Percentiles rank a stretch among this genome's conserved stretches.
Conservation (phyloP, 2,329 filamentous ascomycete genomes). For the Coniochaeta pulveracea region DNA sequence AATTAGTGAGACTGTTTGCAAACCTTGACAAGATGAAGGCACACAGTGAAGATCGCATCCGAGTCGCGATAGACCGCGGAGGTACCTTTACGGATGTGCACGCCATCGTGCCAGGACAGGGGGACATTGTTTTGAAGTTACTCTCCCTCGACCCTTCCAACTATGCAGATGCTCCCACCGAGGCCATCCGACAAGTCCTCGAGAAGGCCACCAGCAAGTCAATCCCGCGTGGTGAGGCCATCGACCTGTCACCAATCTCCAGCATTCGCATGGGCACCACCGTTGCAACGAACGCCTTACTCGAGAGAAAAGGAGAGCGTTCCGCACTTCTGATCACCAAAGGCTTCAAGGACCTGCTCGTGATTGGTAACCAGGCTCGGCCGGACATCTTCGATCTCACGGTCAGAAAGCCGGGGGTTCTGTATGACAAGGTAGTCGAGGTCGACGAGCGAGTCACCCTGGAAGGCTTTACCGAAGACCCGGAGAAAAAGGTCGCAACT, state of each 20-base stretch:
- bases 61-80: not conserved
- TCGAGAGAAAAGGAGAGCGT: slow-evolving; percentile 62
- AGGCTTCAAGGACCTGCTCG: slow-evolving; percentile 60
- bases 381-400: slow-evolving; percentile 65
- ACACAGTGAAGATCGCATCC: too few species aligned
- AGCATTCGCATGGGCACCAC: slow-evolving; percentile 69
- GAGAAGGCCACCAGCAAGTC: slow-evolving; percentile 34
- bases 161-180: slow-evolving; percentile 62
- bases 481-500: slow-evolving; percentile 38
- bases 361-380: slow-evolving; percentile 63
- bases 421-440: slow-evolving; percentile 61
- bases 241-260: slow-evolving; percentile 3
- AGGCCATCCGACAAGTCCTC: slow-evolving; percentile 49
- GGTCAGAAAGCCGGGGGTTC: slow-evolving; percentile 54
- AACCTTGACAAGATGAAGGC: too few species aligned
- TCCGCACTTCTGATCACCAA: slow-evolving; percentile 61
- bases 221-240: slow-evolving; percentile 24
- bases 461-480: slow-evolving; percentile 64
- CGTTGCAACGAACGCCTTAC: slow-evolving; percentile 65
- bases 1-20: too few species aligned
- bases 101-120: slow-evolving; percentile 51
- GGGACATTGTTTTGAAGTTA: slow-evolving; percentile 61
- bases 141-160: slow-evolving; percentile 62
- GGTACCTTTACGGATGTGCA: slow-evolving; percentile 56
- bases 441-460: slow-evolving; percentile 66